These are phyloP conservation scores for Grammothele lineata DNA, from an alignment of 768 basidiomycete species.

Conservation along the genomic window DNA sequence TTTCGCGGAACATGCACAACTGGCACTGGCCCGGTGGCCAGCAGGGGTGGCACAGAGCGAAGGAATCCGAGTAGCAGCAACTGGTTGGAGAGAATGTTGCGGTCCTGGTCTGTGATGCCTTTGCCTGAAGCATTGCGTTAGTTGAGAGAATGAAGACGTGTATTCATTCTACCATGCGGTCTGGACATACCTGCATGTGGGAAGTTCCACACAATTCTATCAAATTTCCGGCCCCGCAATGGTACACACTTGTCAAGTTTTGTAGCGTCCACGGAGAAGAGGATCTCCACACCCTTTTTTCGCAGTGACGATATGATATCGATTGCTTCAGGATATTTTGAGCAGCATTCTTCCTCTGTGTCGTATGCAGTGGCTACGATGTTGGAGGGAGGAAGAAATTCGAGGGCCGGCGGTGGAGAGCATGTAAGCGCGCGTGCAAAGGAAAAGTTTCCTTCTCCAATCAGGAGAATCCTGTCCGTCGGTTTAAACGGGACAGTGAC, in stretches of 20 bases:
- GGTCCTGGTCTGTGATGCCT: constrained; percentile 89
- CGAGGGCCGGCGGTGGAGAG: constrained; percentile 40
- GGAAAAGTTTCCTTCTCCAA: constrained; percentile 97
- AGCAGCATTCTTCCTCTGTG: constrained; percentile 64
- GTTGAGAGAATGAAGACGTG: background rate
- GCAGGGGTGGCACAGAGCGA: constrained; percentile 58
- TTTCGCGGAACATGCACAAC: constrained; percentile 35
- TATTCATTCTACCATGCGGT: no score
- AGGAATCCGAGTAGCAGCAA: constrained; percentile 78
- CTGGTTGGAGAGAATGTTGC: constrained; percentile 91
- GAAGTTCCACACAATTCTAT: constrained; percentile 91
- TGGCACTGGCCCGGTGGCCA: constrained; percentile 57
- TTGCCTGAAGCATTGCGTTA: constrained; percentile 47
- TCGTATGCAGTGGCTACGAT: constrained; percentile 87
- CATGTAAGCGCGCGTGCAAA: constrained; percentile 73
- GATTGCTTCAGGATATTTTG: constrained; percentile 77
- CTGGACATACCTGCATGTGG: constrained; percentile 79
- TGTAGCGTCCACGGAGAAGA: constrained; percentile 86
- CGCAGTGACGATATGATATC: constrained; percentile 53
- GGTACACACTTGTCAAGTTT: constrained; percentile 53
- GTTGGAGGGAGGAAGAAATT: constrained; percentile 55
- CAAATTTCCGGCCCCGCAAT: constrained; percentile 64
- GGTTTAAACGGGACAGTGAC: constrained; percentile 61
- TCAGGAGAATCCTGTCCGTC: constrained; percentile 65
- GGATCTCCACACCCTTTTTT: constrained; percentile 58